Evolutionary conservation across 331 rosid genomes (phyloP).

Genomic region (Arachis monticola): DNA sequence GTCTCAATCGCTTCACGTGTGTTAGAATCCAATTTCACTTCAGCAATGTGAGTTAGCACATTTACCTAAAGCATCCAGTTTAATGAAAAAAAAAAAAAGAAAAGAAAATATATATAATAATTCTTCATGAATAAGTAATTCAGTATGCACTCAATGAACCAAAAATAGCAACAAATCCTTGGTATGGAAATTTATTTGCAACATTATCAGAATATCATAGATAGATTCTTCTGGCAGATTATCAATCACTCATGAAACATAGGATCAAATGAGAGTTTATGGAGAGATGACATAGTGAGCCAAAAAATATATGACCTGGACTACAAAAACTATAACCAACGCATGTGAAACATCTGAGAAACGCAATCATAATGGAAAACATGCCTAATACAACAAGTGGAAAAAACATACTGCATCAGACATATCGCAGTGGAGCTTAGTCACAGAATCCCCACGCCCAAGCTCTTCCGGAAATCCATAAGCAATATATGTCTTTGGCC

Average conservation of each 20-base stretch:
- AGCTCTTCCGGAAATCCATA: conserved; percentile 76
- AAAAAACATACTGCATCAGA: conserved; percentile 69
- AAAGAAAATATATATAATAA: neutral
- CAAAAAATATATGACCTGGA: neutral
- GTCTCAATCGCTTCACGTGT: conserved; percentile 26
- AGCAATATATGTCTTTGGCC: conserved; percentile 92
- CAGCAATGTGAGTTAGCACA: conserved; percentile 59
- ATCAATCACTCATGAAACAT: conserved; percentile 17
- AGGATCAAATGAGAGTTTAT: neutral
- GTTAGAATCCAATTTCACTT: conserved; percentile 31
- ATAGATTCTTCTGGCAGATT: neutral
- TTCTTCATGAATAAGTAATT: neutral
- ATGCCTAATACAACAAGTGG: neutral
- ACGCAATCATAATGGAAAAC: neutral
- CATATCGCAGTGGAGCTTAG: conserved; percentile 79
- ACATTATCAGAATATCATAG: neutral
- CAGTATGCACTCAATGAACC: neutral
- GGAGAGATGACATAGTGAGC: conserved; percentile 1
- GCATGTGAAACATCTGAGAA: neutral
- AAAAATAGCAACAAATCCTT: neutral
- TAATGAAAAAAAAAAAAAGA: neutral
- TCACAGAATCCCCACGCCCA: conserved; percentile 77
- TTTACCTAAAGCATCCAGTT: conserved; percentile 51
- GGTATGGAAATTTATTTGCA: neutral
- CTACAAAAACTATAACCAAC: conserved; percentile 33